Evolutionary conservation across 2,329 filamentous ascomycete species (phyloP), one percentile per base, ranked within the genome.

Genomic region (Nothophoma quercina): DNA sequence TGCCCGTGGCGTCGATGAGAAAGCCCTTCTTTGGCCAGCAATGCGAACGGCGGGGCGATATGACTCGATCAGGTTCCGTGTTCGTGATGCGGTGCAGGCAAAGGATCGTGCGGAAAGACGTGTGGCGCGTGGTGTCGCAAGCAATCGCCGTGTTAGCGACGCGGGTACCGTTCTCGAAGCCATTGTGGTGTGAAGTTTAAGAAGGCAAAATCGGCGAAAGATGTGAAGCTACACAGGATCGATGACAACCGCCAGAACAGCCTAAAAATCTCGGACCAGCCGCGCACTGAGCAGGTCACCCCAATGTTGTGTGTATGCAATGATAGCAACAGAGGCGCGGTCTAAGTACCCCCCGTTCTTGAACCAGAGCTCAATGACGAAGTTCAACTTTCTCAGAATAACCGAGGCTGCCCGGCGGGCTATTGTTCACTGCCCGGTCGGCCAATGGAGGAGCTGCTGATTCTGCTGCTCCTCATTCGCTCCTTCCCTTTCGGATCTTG

Each of bases 11-110:
- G 73, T 71, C 12, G 64, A 67, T 16, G 70, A 71, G 15, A 77
- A 60, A 26, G 71, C 62, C 58, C 74, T 64, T 58, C 72, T 59
- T 54, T 75, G 74, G 15, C 72, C 72, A 15, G 71, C 72, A 52
- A 75, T 65, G 30, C 69, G 72, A 16, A 70, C 19, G 35, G 70
- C 72, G 15, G 73, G 72, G 26, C 66, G 62, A 51, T 67, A 67
- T 39, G 56, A 52, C 29, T 58, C 54, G 57, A 56, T 64, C n/a
- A 55, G 23, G 10, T 29, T 51, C 21, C 45, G 62, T 40, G 58
- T 55, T 29, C 39, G 57, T 38, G 50, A 58, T 32, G 66, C 34
- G 25, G 59, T 51, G 42, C 44, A 62, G 35, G 56, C 42, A 23
- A 70, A 57, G n/a, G 61, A 46, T 21, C 62, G 64, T 38, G 62